Evolutionary conservation across 2,329 filamentous ascomycete species (phyloP), one percentile per base, ranked within the genome.

Genomic region (Clathrospora elynae): DNA sequence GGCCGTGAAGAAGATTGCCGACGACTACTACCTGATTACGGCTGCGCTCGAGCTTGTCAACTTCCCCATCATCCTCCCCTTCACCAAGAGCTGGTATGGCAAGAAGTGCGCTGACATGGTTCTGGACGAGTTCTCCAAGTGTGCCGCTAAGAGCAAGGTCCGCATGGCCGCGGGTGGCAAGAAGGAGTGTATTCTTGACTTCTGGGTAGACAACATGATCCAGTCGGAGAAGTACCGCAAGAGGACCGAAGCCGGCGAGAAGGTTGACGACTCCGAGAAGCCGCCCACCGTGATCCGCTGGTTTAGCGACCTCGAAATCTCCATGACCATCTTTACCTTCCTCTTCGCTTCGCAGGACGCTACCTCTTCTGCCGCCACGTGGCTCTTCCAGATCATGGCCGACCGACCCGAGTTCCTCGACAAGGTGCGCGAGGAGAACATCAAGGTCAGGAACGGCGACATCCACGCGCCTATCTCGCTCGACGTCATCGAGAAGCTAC

Each of bases 271-370:
- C 11, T 73, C 87, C 5, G 84, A 88, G 72, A 96, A 96, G 81
- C 92, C 92, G 37, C 74, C 83, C 13, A 88, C 87, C 58, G 70
- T 95, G 18, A 80, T 97, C 41, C 88, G 92, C 66, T 84, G 88
- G 59, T 97, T 96, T 73, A 85, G 80, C 72, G 88, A 97, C 68
- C 87, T 86, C 62, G 91, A 97, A 73, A 96, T 97, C 64, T 81
- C 89, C 42, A 88, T 93, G 78, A 96, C 92, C 16, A 71, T 97
- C 64, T 96, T 96, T 75, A 95, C 92, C 35, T 96, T 97, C 78
- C 80, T 97, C 49, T 97, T 97, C 73, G 92, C 93, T 49, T 96
- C 91, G 3, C 93, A 97, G 74, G 93, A 99, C 71, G 93, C 93
- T 55, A 96, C 93, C 51, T 93, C 87, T 74, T 95, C 89, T 64